Percentiles rank a stretch among this genome's conserved stretches.
Conservation (phyloP, 225 moss, liverwort and hornwort genomes). For the Rhytidiadelphus loreus region DNA sequence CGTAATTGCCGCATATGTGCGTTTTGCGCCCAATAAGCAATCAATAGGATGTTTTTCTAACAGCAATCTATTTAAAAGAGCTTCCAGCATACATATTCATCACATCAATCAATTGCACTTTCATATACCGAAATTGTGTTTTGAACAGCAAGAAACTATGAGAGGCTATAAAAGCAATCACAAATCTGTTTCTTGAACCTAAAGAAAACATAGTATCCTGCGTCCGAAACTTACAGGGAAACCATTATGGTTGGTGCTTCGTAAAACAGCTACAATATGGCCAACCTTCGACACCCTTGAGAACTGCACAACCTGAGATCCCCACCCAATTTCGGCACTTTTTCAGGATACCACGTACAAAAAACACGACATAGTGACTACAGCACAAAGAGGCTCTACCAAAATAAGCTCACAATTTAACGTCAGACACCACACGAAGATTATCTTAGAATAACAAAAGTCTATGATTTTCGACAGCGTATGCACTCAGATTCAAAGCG, state of each 20-base stretch:
- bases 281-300: constrained; percentile 71
- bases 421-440: not conserved
- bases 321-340: not conserved
- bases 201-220: not conserved
- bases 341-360: not conserved
- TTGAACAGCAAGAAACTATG: not conserved
- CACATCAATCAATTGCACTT: not conserved
- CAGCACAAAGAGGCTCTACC: not conserved
- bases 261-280: constrained; percentile 66
- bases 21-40: not conserved
- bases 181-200: not conserved
- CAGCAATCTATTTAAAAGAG: not conserved
- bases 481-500: not conserved
- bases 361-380: not conserved
- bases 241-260: constrained; percentile 82
- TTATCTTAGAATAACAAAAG: not conserved
- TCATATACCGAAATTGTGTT: not conserved
- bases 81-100: not conserved
- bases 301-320: constrained; percentile 73
- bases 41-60: not conserved
- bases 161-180: not conserved
- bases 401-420: not conserved
- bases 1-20: not conserved
- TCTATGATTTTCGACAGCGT: not conserved
- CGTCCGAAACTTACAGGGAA: constrained; percentile 54